Evolutionary conservation across 202 grass and related monocot species (phyloP).

Genomic region (Carex arenaria): DNA sequence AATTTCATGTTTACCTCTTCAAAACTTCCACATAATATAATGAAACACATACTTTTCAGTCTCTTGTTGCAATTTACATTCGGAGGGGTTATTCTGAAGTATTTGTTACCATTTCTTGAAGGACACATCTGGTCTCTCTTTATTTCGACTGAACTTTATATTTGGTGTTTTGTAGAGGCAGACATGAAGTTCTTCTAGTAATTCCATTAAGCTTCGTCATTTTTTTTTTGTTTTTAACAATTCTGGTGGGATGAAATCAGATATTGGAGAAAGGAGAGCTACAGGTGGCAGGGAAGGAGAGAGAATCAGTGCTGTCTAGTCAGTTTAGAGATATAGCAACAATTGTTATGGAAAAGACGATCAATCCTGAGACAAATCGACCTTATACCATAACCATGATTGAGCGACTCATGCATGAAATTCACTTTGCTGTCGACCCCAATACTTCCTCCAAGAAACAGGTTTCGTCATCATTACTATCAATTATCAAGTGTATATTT

Average conservation of each 20-base stretch:
- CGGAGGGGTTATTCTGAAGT: not conserved
- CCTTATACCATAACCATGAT: constrained; percentile 95
- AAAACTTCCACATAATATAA: not conserved
- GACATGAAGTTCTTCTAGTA: not conserved
- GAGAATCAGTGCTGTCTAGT: constrained; percentile 62
- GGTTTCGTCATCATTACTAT: constrained; percentile 17
- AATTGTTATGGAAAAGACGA: constrained; percentile 93
- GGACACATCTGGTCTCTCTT: not conserved
- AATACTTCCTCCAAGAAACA: constrained; percentile 87
- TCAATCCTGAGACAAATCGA: constrained; percentile 59
- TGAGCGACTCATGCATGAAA: constrained; percentile 83
- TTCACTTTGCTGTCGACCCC: constrained; percentile 80
- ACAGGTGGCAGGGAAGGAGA: constrained; percentile 89
- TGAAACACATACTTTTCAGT: not conserved
- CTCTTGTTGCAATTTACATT: not conserved
- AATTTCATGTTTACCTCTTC: not conserved
- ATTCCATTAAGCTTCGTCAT: not conserved
- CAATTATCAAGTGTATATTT: not conserved
- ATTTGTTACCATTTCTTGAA: not conserved
- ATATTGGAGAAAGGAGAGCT: constrained; percentile 96
- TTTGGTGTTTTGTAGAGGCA: not conserved
- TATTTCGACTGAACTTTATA: not conserved
- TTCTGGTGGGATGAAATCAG: constrained; percentile 11
- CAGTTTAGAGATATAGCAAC: constrained; percentile 93
- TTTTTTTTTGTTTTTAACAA: not conserved